Evolutionary conservation across 805 yeast species (phyloP), one percentile per base, ranked within the genome.

Genomic region (Myxozyma neglecta): DNA sequence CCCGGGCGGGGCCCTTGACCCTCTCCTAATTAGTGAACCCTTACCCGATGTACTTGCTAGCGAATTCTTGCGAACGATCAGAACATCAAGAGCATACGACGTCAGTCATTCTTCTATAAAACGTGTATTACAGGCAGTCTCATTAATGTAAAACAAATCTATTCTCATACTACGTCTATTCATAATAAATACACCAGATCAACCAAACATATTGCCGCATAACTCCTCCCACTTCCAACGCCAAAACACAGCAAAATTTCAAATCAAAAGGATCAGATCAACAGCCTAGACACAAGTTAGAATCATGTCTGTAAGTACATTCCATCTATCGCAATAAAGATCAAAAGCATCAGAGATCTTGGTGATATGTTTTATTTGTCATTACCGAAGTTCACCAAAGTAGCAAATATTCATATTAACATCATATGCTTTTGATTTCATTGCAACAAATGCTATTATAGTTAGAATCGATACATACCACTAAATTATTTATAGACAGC

Each of bases 331-430:
- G 42, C 34, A 37, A 1, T 40, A 32, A n/a, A 36, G 2, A 8
- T 35, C 52, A 48, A n/a, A 13, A 29, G 52, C 54, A 44, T 60
- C 63, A 60, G 63, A 60, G 63, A 60, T 60, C 63, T 60, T 60
- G 63, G 63, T 60, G 63, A 59, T 59, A 59, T 32, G 35, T 35
- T 13, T 29, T n/a, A 39, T 55, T 52, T 49, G 56, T 60, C 63
- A 60, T 55, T 32, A 51, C 59, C 51, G 48, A 9, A 35, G 59
- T 51, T 51, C 59, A 42, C 45, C 48, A 49, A 46, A 50, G 63
- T 59, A 60, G 63, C 60, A 60, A 53, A 60, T 59, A 60, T 29
- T 42, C 53, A 16, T 60, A 50, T 34, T 60, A 51, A 51, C 63
- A 60, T 60, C 63, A 60, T 56, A 36, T 36, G 55, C 60, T 24